Evolutionary conservation across 1,284 basidiomycete genomes (phyloP).

Genomic region (Earliella scabrosa): DNA sequence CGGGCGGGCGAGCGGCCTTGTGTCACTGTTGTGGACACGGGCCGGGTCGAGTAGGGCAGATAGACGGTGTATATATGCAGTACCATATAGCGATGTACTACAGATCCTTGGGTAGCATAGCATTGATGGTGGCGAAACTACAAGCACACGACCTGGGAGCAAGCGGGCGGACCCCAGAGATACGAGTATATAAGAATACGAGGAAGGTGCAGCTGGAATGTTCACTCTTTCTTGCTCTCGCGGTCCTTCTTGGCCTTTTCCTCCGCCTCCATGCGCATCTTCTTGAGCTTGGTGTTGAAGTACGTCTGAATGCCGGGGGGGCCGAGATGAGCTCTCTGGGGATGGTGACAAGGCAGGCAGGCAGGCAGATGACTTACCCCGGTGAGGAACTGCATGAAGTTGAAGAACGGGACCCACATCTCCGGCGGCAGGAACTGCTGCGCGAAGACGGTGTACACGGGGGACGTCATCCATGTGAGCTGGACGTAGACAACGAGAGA

Average conservation of each 20-base stretch:
- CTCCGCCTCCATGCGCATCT: conserved; percentile 55
- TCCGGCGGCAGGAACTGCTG: conserved; percentile 78
- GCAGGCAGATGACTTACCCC: conserved; percentile 50
- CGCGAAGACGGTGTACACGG: conserved; percentile 70
- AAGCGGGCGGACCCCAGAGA: background rate
- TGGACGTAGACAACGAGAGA: conserved; percentile 20
- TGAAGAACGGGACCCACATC: conserved; percentile 82
- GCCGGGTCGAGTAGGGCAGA: conserved; percentile 21
- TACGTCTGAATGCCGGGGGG: conserved; percentile 53
- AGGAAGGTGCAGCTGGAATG: no score
- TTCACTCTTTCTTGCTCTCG: conserved; percentile 42
- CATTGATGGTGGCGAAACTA: background rate
- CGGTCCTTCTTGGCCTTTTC: conserved; percentile 50
- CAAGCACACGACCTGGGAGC: background rate
- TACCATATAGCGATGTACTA: conserved; percentile 18
- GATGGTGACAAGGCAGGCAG: no score
- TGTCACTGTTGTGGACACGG: conserved; percentile 46
- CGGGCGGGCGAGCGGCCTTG: conserved; percentile 41
- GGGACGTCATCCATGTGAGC: conserved; percentile 81
- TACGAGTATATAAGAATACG: background rate
- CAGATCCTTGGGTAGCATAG: background rate
- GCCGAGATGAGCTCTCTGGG: no score
- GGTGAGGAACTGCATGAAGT: conserved; percentile 64
- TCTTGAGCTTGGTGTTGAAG: conserved; percentile 75
- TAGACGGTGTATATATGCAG: conserved; percentile 20